Evolutionary conservation across 1,284 basidiomycete genomes (phyloP).

Genomic region (Rugosomyces carneus): DNA sequence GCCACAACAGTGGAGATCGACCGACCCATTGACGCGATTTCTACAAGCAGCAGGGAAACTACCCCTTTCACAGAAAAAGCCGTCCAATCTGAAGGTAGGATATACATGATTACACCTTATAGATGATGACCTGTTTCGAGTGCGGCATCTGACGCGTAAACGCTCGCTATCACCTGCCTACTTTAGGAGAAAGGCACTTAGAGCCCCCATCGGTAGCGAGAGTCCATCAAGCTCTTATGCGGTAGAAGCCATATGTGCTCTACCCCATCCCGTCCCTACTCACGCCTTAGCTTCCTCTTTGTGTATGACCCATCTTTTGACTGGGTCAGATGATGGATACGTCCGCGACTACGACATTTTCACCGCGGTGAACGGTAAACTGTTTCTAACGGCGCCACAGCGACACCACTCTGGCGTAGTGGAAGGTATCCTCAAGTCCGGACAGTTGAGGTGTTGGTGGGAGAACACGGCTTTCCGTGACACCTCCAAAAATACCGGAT

Average conservation of each 20-base stretch:
- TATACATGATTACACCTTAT: background rate
- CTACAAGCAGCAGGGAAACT: slow-evolving; percentile 3
- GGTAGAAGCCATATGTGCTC: slow-evolving; percentile 90
- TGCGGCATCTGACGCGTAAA: slow-evolving; percentile 30
- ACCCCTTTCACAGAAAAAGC: slow-evolving; percentile 14
- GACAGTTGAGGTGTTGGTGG: slow-evolving; percentile 89
- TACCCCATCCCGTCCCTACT: slow-evolving; percentile 84
- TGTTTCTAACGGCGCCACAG: slow-evolving; percentile 85
- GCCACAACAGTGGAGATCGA: slow-evolving; percentile 16
- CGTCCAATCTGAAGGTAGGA: slow-evolving; percentile 19
- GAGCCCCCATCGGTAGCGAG: slow-evolving; percentile 25
- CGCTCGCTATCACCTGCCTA: slow-evolving; percentile 62
- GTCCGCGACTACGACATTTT: slow-evolving; percentile 93
- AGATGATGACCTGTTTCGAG: slow-evolving; percentile 11
- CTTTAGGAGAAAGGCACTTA: slow-evolving; percentile 39
- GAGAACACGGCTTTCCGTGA: slow-evolving; percentile 52
- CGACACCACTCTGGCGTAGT: slow-evolving; percentile 85
- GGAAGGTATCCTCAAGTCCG: slow-evolving; percentile 88
- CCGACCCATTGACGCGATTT: slow-evolving; percentile 11
- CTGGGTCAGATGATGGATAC: slow-evolving; percentile 91
- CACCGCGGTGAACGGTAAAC: slow-evolving; percentile 81
- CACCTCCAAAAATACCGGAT: slow-evolving; percentile 20
- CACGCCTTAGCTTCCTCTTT: slow-evolving; percentile 80
- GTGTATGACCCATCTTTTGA: slow-evolving; percentile 88
- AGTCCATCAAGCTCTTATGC: slow-evolving; percentile 53